Conservation (phyloP, 768 basidiomycete species). For the Psilocybe cyanescens region DNA sequence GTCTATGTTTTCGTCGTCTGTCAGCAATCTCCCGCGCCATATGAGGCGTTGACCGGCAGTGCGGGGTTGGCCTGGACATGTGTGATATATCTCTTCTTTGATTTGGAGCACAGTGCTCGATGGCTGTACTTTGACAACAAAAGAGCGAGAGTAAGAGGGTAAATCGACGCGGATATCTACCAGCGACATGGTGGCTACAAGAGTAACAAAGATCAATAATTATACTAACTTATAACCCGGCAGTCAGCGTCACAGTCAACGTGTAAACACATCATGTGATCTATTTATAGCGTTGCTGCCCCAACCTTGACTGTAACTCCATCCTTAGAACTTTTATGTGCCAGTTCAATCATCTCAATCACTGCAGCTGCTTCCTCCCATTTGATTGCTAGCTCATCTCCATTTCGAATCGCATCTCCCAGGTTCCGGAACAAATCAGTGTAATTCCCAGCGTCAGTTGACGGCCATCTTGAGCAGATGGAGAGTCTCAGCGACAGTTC, state of each 20-base stretch:
- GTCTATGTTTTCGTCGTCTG: constrained; percentile 65
- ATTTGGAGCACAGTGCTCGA: constrained; percentile 60
- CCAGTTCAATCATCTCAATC: constrained; percentile 80
- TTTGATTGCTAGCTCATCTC: constrained; percentile 60
- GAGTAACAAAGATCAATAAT: constrained; percentile 9
- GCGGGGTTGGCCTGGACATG: constrained; percentile 66
- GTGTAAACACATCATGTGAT: constrained; percentile 33
- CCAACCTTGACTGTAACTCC: constrained; percentile 43
- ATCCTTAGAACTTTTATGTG: constrained; percentile 66
- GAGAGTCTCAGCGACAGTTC: constrained; percentile 12
- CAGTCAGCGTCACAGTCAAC: constrained; percentile 19
- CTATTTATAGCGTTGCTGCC: constrained; percentile 17
- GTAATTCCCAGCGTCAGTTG: constrained; percentile 61
- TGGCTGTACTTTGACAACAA: constrained; percentile 53
- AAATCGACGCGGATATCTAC: constrained; percentile 71
- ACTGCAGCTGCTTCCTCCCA: constrained; percentile 76
- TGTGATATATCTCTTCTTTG: constrained; percentile 64
- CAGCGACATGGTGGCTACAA: constrained; percentile 36
- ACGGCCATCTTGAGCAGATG: constrained; percentile 57
- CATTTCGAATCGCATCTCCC: constrained; percentile 61
- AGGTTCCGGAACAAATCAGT: constrained; percentile 67
- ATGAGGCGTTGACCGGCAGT: constrained; percentile 78
- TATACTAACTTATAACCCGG: not conserved
- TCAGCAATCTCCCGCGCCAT: constrained; percentile 71
- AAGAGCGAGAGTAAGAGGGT: constrained; percentile 74